phyloP scores from a whole-genome alignment of 805 yeast species.

The Cyberlindnera mycetangii region DNA sequence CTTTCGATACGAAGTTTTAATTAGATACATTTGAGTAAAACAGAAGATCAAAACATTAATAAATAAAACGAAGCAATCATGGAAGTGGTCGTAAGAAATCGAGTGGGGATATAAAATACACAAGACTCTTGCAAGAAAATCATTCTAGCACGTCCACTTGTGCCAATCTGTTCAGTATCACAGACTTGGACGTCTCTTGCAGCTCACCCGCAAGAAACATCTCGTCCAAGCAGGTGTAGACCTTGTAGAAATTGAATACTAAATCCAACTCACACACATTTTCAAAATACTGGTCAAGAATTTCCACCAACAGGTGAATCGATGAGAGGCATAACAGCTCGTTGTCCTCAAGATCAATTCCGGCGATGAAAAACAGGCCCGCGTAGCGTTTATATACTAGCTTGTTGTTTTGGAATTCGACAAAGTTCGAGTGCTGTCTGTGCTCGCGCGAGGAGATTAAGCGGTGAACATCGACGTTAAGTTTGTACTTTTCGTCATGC shows the following conservation, averaged over 20 bases:
- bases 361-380: slow-evolving; percentile 83
- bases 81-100: not conserved
- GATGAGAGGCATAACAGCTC: slow-evolving; percentile 81
- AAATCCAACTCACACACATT: slow-evolving; percentile 88
- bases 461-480: slow-evolving; percentile 68
- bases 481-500: slow-evolving; percentile 43
- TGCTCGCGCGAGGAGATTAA: slow-evolving; percentile 80
- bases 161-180: slow-evolving; percentile 61
- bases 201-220: slow-evolving; percentile 88
- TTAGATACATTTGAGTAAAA: not conserved
- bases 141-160: slow-evolving; percentile 61
- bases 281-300: slow-evolving; percentile 79
- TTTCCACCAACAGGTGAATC: slow-evolving; percentile 85
- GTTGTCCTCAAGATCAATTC: slow-evolving; percentile 76
- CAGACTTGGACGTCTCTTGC: slow-evolving; percentile 75
- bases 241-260: slow-evolving; percentile 86
- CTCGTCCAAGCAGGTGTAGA: slow-evolving; percentile 81
- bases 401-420: slow-evolving; percentile 63
- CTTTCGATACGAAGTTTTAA: slow-evolving; percentile 4
- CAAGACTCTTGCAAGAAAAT: not conserved
- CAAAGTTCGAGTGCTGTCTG: slow-evolving; percentile 77
- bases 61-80: not conserved
- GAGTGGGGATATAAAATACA: not conserved
- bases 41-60: not conserved
- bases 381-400: slow-evolving; percentile 88